Base-by-base conservation (phyloP, 2,329 filamentous ascomycete species). In the Xylaria sp. region DNA sequence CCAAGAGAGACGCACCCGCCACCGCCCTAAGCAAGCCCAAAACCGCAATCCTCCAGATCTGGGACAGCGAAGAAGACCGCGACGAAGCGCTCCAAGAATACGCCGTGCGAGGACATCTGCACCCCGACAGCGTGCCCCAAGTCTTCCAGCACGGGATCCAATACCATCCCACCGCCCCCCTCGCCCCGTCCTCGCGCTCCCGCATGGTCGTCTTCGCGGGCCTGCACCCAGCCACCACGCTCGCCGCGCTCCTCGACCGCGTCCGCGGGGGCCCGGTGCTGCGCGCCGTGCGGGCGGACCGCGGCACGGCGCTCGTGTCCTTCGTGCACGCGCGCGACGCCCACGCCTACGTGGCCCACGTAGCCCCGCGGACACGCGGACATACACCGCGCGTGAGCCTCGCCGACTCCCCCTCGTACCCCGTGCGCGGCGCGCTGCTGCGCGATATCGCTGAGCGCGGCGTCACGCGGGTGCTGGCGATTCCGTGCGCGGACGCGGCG, bases 201-300 rank as follows among this genome's bases (percentile, higher is more conserved):
- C 68, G 67, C 35, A 61, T 52, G 48, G 56, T 71, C 2, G 3
- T 69, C 11, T 64, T 71, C 46, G 47, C 47, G 0, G 49, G 48
- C 2, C 23, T 70, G 1, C 13, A 41, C 6, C 38, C 31, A 0
- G 9, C 0, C 0, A 64, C 55, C 1, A 31, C 33, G 2, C 54
- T 60, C 3, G 4, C 4, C 4, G 48, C 62, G 1, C 9, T 70
- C 19, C 57, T 68, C 3, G 4, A 55, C 17, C 47, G 38, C 11
- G 64, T 71, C 3, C 54, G 64, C 9, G 67, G 66, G 15, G 69
- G 69, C 1, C 15, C 48, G 15, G 13, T 71, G 9, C 23, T 67
- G 1, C 33, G 43, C 2, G 49, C 54, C 4, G 21, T 2, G 0
- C 48, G 61, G 1, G 55, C 52, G 8, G 15, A 25, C 19, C 37